Evolutionary conservation across 2,329 filamentous ascomycete species (phyloP), one percentile per base, ranked within the genome.

Genomic region (Cryphonectria radicalis): DNA sequence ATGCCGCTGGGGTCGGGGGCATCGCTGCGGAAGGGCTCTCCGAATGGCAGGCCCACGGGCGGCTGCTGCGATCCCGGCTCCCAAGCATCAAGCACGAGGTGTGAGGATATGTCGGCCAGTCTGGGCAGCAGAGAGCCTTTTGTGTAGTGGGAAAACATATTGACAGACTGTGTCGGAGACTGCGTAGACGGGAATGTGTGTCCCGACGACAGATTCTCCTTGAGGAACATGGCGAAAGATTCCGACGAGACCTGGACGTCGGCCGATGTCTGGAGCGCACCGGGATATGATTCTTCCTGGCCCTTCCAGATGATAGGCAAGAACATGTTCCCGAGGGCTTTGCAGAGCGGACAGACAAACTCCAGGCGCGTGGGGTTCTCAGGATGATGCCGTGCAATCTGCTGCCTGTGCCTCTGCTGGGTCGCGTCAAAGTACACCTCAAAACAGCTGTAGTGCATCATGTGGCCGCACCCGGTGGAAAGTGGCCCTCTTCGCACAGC

Each of bases 391-490:
- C 96, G 89, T 10, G 96, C 95, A 80, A 99, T 97, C 79, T 99
- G 96, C 77, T 96, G 93, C 28, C 89, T 89, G 78, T 99, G 97
- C 55, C 96, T 89, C 72, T 95, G 88, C 68, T 91, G 87, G 0
- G 94, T 97, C 4, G 95, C 94, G 63, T 93, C 89, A 74, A 93
- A 92, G 78, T 98, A 99, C 57, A 92, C 89, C 77, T 98, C 94
- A 78, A 99, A 99, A 82, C 96, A 99, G 75, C 89, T 90, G 79
- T 93, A 98, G 80, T 99, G 96, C 96, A 99, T 99, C 77, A 99
- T 97, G 80, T 99, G 96, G 3, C 96, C 96, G 80, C 96, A 99
- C 13, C 95, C 94, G 50, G 93, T 93, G 14, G 95, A 93, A 1
- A 98, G 92, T 0, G 95, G 93, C 0, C 95, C 96, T 25, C 88